Conservation (phyloP, 2,329 filamentous ascomycete species). For the Aspergillus uvarum region DNA sequence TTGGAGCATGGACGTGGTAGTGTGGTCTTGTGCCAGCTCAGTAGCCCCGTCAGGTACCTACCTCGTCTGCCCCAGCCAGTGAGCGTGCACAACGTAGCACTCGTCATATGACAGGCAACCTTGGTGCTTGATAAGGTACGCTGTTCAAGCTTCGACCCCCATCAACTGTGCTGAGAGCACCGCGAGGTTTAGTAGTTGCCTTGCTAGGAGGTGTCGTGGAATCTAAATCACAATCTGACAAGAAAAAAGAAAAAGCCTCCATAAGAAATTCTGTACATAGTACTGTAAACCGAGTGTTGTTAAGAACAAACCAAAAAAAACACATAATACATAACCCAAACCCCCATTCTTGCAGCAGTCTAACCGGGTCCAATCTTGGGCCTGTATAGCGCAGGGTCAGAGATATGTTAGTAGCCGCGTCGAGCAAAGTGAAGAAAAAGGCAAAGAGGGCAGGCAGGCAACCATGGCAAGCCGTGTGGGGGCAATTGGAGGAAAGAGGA, state of each 20-base stretch:
- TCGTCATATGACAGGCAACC: slow-evolving; percentile 10
- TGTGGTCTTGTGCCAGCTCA: slow-evolving; percentile 5
- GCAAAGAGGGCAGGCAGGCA: neutral
- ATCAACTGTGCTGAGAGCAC: neutral
- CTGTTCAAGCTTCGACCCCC: neutral
- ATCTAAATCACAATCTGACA: neutral
- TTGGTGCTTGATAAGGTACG: neutral
- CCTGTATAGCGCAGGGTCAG: slow-evolving; percentile 20
- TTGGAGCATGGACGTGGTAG: slow-evolving; percentile 16
- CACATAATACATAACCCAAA: neutral
- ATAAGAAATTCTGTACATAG: neutral
- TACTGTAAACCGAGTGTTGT: neutral
- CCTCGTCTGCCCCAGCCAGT: slow-evolving; percentile 12
- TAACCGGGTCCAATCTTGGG: slow-evolving; percentile 45
- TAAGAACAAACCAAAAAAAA: slow-evolving; percentile 7
- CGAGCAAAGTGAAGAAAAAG: neutral
- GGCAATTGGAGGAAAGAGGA: no score
- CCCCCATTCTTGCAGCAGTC: slow-evolving; percentile 4
- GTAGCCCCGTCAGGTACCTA: slow-evolving; percentile 9
- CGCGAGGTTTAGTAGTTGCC: neutral
- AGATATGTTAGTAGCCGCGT: neutral
- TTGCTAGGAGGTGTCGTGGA: neutral
- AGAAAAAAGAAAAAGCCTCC: neutral
- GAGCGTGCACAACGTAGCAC: slow-evolving; percentile 21
- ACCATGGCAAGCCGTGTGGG: neutral